phyloP scores from a whole-genome alignment of 2,329 filamentous ascomycete genomes.

The Trichoderma asperellum region DNA sequence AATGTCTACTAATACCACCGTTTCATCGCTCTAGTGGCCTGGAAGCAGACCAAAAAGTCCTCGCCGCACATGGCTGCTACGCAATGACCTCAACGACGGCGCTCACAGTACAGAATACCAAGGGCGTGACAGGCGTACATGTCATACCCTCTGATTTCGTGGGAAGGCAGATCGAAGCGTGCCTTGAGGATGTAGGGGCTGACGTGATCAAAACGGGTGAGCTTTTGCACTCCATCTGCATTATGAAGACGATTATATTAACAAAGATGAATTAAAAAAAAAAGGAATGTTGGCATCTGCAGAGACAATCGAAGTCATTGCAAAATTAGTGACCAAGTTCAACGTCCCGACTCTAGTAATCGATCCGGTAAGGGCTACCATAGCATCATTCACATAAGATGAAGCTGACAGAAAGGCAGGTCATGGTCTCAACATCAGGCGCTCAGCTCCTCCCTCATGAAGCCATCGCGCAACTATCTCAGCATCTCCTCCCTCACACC shows the following conservation, averaged over 20 bases:
- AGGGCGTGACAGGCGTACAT: conserved; percentile 81
- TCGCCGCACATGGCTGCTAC: conserved; percentile 90
- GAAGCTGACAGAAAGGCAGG: conserved; percentile 52
- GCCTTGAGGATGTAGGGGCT: conserved; percentile 79
- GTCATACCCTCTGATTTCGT: conserved; percentile 78
- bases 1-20: background rate
- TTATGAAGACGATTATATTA: background rate
- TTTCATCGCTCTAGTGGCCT: conserved; percentile 66
- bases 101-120: conserved; percentile 93
- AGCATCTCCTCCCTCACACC: conserved; percentile 65
- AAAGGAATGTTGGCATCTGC: conserved; percentile 46
- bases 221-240: conserved; percentile 31
- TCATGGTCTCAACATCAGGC: conserved; percentile 90
- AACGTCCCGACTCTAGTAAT: conserved; percentile 42
- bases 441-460: conserved; percentile 67
- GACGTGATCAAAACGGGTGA: conserved; percentile 92
- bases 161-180: conserved; percentile 81
- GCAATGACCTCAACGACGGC: conserved; percentile 95
- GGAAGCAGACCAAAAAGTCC: conserved; percentile 94
- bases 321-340: conserved; percentile 39
- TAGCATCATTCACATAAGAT: background rate
- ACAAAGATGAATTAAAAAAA: conserved; percentile 28
- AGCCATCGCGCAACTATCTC: conserved; percentile 64
- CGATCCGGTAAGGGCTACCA: conserved; percentile 42
- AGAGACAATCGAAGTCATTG: conserved; percentile 45